Conservation (phyloP, 2,329 filamentous ascomycete species). For the Ophiostoma perfectum region DNA sequence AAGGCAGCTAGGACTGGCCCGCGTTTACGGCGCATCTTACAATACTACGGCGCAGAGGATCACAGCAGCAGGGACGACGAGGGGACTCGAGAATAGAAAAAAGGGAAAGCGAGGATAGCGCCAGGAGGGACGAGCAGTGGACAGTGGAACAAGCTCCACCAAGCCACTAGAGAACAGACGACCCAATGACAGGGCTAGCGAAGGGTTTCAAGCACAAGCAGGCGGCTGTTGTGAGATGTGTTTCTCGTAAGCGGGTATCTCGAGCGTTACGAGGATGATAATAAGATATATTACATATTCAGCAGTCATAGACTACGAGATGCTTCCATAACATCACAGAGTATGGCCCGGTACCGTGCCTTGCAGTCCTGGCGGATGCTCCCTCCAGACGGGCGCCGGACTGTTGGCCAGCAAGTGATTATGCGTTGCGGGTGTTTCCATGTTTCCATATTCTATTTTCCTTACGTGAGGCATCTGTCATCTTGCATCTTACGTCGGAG, state of each 20-base stretch:
- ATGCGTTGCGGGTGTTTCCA: too few relatives aligned
- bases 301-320: too few relatives aligned
- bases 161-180: not conserved
- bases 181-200: constrained; percentile 4
- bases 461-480: too few relatives aligned
- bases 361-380: too few relatives aligned
- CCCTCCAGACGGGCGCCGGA: too few relatives aligned
- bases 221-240: not conserved
- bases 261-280: not conserved
- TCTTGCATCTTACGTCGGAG: too few relatives aligned
- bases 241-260: not conserved
- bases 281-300: not conserved
- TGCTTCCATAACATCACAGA: too few relatives aligned
- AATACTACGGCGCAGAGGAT: not conserved
- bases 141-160: constrained; percentile 5
- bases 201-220: not conserved
- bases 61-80: not conserved
- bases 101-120: not conserved
- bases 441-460: too few relatives aligned
- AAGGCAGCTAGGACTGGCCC: too few relatives aligned
- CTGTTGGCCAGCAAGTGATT: too few relatives aligned
- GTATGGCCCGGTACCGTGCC: too few relatives aligned
- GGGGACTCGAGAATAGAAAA: not conserved
- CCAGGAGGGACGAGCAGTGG: not conserved
- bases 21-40: too few relatives aligned